Evolutionary conservation across 345 rosid genomes (phyloP), one percentile per base, ranked within the genome.

Genomic region (Citrus maxima): DNA sequence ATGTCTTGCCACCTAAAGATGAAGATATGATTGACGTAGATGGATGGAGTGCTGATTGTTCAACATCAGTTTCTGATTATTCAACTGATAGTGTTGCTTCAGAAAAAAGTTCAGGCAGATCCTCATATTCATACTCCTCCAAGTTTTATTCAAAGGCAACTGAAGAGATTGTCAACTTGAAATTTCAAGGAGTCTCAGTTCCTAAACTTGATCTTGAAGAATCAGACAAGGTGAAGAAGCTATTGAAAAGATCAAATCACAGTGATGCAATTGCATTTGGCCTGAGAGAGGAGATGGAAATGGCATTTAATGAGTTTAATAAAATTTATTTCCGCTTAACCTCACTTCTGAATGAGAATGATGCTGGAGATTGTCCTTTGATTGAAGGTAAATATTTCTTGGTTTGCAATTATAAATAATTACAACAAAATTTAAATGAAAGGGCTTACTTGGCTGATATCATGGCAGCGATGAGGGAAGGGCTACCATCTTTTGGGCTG

Each of bases 61-160:
- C 87, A 63, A 81, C 85, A 68, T 90, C 89, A 78, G 84, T 84
- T 78, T 89, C 89, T 79, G 93, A 83, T 61, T 81, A 73, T 78
- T 87, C 89, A 78, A 72, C 72, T 70, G 87, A 80, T 72, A 89
- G 79, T 67, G 73, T 69, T 78, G 78, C 74, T 79, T 75, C 75
- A 38, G 84, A 63, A 58, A 74, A 73, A 54, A 42, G 79, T 56
- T 64, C 79, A 59, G 81, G 67, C 42, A 77, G 37, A 40, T 82
- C 68, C 13, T 78, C 75, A 49, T 70, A 3, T 28, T 3, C 77
- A 35, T 38, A 70, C 81, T 75, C 56, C 72, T 74, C 79, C 42
- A 63, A 72, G 32, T 78, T 67, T 40, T 22, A 51, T 27, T 12
- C 62, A 61, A 62, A 68, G 67, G 62, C 40, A 66, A 46, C 71